phyloP scores from a whole-genome alignment of 2,329 filamentous ascomycete species.

The Balansia obtecta region DNA sequence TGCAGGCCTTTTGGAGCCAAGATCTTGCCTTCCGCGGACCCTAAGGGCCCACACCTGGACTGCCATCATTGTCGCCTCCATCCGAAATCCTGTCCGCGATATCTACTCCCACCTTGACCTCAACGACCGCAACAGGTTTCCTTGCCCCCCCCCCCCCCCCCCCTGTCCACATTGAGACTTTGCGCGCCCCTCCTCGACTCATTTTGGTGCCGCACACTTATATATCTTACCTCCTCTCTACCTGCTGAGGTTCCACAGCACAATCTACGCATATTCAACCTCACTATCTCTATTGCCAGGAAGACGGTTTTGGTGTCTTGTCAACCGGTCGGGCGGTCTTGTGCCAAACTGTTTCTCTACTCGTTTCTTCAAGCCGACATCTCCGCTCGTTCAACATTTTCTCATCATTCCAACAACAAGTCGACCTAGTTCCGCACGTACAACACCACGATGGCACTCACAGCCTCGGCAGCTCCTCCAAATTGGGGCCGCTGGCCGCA shows the following conservation, averaged over 20 bases:
- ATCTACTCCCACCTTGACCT: not conserved
- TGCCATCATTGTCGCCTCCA: conserved; percentile 1
- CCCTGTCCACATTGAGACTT: conserved; percentile 3
- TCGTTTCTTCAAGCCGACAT: too few relatives aligned
- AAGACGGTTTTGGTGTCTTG: not conserved
- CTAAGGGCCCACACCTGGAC: conserved; percentile 2
- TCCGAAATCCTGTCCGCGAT: conserved; percentile 2
- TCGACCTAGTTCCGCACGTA: not conserved
- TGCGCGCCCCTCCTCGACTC: not conserved
- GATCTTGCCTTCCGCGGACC: conserved; percentile 6
- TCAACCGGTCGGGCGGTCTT: not conserved
- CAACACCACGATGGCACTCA: conserved; percentile 30
- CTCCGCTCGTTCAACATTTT: too few relatives aligned
- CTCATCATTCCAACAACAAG: not conserved
- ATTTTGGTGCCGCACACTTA: not conserved
- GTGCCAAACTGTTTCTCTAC: too few relatives aligned
- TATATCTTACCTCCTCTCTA: conserved; percentile 3
- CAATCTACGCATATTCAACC: not conserved
- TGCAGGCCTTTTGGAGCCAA: conserved; percentile 3
- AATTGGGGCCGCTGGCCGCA: conserved; percentile 44
- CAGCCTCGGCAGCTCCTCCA: conserved; percentile 30
- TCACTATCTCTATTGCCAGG: not conserved
- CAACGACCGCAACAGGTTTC: conserved; percentile 3
- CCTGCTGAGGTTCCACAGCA: not conserved
- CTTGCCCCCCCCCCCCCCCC: too few relatives aligned